Evolutionary conservation across 352 stramenopile genomes (phyloP), one percentile per base, ranked within the genome.

Genomic region (Pythium grandisporangium): DNA sequence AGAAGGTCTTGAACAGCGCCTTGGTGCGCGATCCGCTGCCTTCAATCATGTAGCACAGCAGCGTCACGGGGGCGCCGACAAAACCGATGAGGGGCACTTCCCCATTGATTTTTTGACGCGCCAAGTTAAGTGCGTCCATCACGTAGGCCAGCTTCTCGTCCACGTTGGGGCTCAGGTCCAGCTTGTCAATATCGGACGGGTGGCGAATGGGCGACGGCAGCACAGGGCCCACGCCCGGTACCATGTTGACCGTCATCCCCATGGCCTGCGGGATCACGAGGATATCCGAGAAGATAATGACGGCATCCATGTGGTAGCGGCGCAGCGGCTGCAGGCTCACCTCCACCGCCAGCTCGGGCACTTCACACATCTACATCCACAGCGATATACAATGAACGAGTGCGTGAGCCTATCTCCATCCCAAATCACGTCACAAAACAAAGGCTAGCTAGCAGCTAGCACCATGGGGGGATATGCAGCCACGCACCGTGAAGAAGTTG

Each of bases 241-340:
- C 82, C 95, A 99, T 99, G 32, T 84, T 92, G 10, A 98, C 93
- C 43, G 97, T 63, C 65, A 99, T 97, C 14, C 93, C 92, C 63
- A 99, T 88, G 24, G 96, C 95, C 70, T 99, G 85, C 5, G 94
- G 88, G 42, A 99, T 88, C n/a, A 99, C 95, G 17, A 99, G 66
- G 63, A 99, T 99, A 57, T 99, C 96, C 37, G 83, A 97, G 70
- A 99, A 99, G 47, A 99, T 91, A 64, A 99, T 99, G 21, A 97
- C 93, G 2, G 96, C 96, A 56, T 99, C 95, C 45, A 98, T 82
- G 55, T 95, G 71, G 53, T 93, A 95, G 39, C 79, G 75, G 21
- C 95, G 75, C 45, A 99, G 54, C 13, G 96, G 95, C 64, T 99
- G 96, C 60, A 99, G 58, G 47, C 95, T 99, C 51, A 98, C 96